Evolutionary conservation across 768 basidiomycete species (phyloP), one percentile per base, ranked within the genome.

Genomic region (Tephrocybe sp.): DNA sequence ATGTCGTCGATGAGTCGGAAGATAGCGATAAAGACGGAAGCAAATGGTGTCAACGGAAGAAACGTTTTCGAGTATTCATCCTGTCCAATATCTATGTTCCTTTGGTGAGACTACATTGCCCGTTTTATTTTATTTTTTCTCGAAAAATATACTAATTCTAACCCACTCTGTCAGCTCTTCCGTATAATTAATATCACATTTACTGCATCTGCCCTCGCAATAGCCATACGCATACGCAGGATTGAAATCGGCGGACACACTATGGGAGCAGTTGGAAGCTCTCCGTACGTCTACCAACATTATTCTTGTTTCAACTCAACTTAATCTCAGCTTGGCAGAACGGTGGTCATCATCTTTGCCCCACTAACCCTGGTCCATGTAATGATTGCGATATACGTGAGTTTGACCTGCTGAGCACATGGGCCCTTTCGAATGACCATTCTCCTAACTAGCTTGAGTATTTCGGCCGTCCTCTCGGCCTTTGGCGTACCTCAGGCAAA

Each of bases 401-500:
- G 88, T 69, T 23, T 38, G 54, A 24, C 13, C 6, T 12, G 27
- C n/a, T 24, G 16, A 25, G 12, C n/a, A 22, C 3, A 5, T 12
- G 16, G 7, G n/a, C 37, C 8, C 8, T 19, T n/a, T 39, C 22
- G 19, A 25, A 19, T 31, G 31, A 47, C 48, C 51, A 48, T 30
- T 36, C 49, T 55, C 27, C 54, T 45, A 60, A 65, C 24, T 61
- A 94, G 91, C 75, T 93, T 49, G 93, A 95, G 69, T 97, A 97
- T 69, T 94, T 94, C 61, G 88, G 93, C 33, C 83, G 87, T 29
- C 93, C 94, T 5, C 71, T 95, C 19, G 94, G 93, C n/a, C 72
- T 95, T 24, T 95, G 94, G 94, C 77, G 80, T 44, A 92, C 93
- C 25, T 91, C 90, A 25, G 82, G 75, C 42, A 94, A 94, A 67